phyloP scores from a whole-genome alignment of 2,329 filamentous ascomycete species.

The Thelonectria discophora region DNA sequence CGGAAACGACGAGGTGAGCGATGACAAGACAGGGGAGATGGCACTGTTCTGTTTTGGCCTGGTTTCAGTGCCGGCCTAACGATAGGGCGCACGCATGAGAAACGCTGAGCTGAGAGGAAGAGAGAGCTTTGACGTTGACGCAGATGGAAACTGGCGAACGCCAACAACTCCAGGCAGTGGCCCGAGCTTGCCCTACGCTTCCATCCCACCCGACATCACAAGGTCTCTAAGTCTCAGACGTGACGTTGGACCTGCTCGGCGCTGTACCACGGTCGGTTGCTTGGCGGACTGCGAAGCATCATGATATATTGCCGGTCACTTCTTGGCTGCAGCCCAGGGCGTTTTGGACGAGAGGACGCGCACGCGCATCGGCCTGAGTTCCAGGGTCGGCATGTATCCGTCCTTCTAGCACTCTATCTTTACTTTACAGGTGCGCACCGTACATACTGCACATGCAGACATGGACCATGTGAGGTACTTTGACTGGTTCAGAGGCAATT shows the following conservation, averaged over 20 bases:
- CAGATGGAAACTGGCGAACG: background rate
- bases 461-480: background rate
- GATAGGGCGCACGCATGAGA: constrained; percentile 7
- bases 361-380: background rate
- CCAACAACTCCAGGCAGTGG: background rate
- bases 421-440: too few relatives aligned
- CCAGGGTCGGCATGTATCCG: too few relatives aligned
- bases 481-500: background rate
- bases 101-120: constrained; percentile 21
- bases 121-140: constrained; percentile 13
- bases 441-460: background rate
- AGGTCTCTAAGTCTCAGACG: constrained; percentile 1
- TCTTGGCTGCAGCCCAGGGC: constrained; percentile 12
- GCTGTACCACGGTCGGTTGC: background rate
- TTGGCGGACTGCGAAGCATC: constrained; percentile 4
- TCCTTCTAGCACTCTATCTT: too few relatives aligned
- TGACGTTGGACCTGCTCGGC: background rate
- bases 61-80: constrained; percentile 19
- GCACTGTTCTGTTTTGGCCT: constrained; percentile 21
- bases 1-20: constrained; percentile 14
- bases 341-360: background rate
- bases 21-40: constrained; percentile 15
- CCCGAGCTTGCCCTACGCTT: constrained; percentile 9
- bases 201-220: constrained; percentile 13
- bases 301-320: constrained; percentile 1